Conservation (phyloP, 2,329 filamentous ascomycete genomes). For the Microsporum canis region DNA sequence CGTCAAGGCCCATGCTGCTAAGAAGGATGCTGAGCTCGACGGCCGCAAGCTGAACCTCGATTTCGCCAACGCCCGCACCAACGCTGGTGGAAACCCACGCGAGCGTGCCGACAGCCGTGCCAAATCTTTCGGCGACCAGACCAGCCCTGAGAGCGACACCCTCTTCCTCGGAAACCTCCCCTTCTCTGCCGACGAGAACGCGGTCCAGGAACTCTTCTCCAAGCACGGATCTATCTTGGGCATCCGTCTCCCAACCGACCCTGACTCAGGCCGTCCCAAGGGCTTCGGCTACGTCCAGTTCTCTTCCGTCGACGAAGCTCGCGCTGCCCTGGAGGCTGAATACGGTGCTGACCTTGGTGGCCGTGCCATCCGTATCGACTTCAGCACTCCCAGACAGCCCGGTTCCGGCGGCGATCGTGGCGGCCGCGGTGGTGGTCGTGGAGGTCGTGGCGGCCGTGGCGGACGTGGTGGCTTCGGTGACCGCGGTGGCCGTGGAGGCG, state of each 20-base stretch:
- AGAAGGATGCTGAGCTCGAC: conserved; percentile 63
- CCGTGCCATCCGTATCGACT: conserved; percentile 74
- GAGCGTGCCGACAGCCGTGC: conserved; percentile 47
- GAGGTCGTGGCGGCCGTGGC: conserved; percentile 42
- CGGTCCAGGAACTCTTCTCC: conserved; percentile 61
- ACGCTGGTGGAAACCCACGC: conserved; percentile 45
- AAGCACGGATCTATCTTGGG: conserved; percentile 60
- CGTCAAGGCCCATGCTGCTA: conserved; percentile 59
- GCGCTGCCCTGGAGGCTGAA: conserved; percentile 57
- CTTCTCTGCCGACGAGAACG: conserved; percentile 69
- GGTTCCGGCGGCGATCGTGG: conserved; percentile 38
- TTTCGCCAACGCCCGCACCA: conserved; percentile 57
- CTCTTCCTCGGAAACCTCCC: conserved; percentile 86
- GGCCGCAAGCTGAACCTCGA: conserved; percentile 67
- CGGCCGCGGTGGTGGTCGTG: conserved; percentile 39
- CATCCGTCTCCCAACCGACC: conserved; percentile 79
- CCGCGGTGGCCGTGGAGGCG: conserved; percentile 41
- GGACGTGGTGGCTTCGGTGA: conserved; percentile 35
- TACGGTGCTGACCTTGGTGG: conserved; percentile 61
- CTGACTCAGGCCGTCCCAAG: conserved; percentile 72
- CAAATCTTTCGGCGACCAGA: conserved; percentile 58
- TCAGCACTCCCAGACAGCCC: conserved; percentile 54
- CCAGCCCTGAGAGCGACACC: conserved; percentile 71
- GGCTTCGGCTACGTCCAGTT: conserved; percentile 89
- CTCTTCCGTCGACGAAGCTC: conserved; percentile 69